Evolutionary conservation across 768 basidiomycete species (phyloP), one percentile per base, ranked within the genome.

Genomic region (Guyanaporus albipodus): DNA sequence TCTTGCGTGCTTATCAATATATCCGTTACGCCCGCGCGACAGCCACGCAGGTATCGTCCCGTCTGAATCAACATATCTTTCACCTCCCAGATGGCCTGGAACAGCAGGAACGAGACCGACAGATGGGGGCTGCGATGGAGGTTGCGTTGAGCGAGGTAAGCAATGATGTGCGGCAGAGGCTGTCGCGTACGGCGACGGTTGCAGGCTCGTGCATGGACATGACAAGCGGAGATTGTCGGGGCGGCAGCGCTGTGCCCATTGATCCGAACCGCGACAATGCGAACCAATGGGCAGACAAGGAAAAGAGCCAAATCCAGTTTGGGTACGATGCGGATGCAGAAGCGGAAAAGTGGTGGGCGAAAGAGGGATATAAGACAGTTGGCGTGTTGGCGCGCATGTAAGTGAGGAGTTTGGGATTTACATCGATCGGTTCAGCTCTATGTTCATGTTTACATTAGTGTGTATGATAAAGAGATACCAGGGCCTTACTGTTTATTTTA

Each of bases 211-310:
- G 22, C 10, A 3, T 19, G 5, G 18, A 0, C 23, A 5, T 12
- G 33, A 19, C 19, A 12, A 9, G 4, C 2, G 17, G 23, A 5
- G 32, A 3, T 8, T 9, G 32, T 31, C 7, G 28, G 28, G 11
- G n/a, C 26, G 18, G 17, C 5, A 8, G 11, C 22, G 11, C n/a
- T n/a, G n/a, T n/a, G n/a, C n/a, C n/a, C n/a, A n/a, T n/a, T n/a
- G 42, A 48, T 7, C 28, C 26, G 6, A 36, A n/a, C 18, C 50
- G 38, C 21, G 67, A 67, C 21, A 78, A 73, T 52, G 66, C 70
- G 46, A 82, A 82, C 50, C 71, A 78, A 50, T 82, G 80, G 80
- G 78, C 79, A 6, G 80, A 83, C 57, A 71, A 68, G 55, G 62
- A 58, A 41, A 79, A 78, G 70, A 80, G 62, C 42, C 46, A 38